A percentile compares a stretch with the other conserved stretches of the same genome.
Conservation (phyloP, 257 asterid genomes). For the Perilla frutescens region DNA sequence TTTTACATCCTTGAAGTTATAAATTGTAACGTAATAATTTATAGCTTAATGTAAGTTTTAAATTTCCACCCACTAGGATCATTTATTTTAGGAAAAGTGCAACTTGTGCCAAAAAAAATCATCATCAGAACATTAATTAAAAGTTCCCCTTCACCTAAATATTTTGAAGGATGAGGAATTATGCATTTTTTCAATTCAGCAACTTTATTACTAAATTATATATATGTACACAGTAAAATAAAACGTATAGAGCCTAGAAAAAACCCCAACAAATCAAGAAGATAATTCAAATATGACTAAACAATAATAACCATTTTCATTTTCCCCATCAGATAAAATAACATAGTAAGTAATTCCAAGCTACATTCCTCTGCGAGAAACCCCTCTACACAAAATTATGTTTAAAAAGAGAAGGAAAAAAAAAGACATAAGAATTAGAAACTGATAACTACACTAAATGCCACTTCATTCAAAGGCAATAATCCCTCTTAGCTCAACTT, state of each 20-base stretch:
- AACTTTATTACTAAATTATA: no score
- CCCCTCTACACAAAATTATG: constrained; percentile 34
- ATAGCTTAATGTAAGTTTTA: no score
- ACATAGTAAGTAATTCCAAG: constrained; percentile 11
- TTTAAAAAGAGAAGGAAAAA: not conserved
- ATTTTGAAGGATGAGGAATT: no score
- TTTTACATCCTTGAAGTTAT: no score
- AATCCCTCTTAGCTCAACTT: constrained; percentile 18
- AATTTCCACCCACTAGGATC: no score
- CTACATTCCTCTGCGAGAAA: constrained; percentile 30
- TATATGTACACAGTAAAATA: not conserved
- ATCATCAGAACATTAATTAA: no score
- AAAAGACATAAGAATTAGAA: constrained; percentile 21
- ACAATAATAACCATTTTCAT: not conserved
- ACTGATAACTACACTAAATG: constrained; percentile 37
- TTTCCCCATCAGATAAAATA: constrained; percentile 17
- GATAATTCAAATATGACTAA: not conserved
- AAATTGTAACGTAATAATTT: no score
- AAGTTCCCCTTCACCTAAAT: no score
- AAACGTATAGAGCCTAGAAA: not conserved
- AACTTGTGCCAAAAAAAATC: no score
- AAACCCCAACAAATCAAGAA: not conserved
- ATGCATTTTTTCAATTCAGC: no score
- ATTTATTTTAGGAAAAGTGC: no score
- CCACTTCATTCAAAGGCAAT: constrained; percentile 33